Evolutionary conservation across 177 flowering plant species (phyloP).

Genomic region (Vitis hybrid): DNA sequence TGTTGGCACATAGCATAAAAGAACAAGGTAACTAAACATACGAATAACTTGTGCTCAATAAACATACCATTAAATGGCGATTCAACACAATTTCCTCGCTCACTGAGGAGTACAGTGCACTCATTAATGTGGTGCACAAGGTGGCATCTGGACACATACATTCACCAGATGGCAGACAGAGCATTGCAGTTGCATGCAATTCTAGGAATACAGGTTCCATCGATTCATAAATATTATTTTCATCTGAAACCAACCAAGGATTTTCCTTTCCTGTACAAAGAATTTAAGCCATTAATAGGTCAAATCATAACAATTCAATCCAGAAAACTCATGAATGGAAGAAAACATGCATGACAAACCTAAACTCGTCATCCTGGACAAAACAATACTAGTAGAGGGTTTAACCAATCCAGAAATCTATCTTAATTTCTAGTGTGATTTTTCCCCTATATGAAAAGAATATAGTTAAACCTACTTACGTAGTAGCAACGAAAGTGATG

Average conservation of each 20-base stretch:
- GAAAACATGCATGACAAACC: background rate
- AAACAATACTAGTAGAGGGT: background rate
- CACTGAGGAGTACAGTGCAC: constrained; percentile 92
- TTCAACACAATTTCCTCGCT: constrained; percentile 66
- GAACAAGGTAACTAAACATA: background rate
- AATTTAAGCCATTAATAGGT: constrained; percentile 2
- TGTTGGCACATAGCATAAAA: background rate
- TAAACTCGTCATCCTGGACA: background rate
- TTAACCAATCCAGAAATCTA: background rate
- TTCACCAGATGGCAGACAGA: constrained; percentile 89
- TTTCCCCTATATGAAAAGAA: background rate
- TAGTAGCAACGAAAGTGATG: constrained; percentile 52
- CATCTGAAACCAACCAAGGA: constrained; percentile 61
- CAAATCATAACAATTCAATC: constrained; percentile 6
- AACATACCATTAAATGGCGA: constrained; percentile 77
- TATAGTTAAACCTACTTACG: constrained; percentile 46
- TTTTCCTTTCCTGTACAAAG: constrained; percentile 54
- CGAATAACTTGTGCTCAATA: background rate
- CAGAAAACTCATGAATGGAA: background rate
- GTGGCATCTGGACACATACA: constrained; percentile 85
- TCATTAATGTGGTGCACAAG: constrained; percentile 73
- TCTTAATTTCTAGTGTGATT: background rate
- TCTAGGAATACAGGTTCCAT: constrained; percentile 60
- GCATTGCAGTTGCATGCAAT: constrained; percentile 83
- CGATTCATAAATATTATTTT: constrained; percentile 49